Base-by-base conservation (phyloP, 345 rosid genomes). In the Abelmoschus esculentus region DNA sequence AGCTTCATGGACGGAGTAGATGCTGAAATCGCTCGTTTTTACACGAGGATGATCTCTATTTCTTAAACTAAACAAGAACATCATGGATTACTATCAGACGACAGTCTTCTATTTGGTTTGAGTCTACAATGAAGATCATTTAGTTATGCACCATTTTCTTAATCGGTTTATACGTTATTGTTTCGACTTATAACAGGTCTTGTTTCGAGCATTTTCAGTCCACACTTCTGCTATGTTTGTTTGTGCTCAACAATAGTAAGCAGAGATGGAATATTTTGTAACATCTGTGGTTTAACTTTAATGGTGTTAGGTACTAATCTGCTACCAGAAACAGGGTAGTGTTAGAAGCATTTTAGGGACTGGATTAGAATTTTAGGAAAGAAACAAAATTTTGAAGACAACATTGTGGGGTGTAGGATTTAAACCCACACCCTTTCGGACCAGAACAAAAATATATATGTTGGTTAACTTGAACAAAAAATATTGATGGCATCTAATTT, bases 11-110 rank as follows among this genome's bases (percentile, higher is more conserved):
- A 88, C 58, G 68, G 79, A 75, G 91, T 85, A 67, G 80, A 80
- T 66, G 83, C 89, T 10, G 96, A 95, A 72, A 83, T 86, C 47
- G 14, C 77, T 28, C 74, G 63, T 73, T 91, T 66, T 58, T 79
- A 0, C 72, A 54, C 11, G 82, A 77, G 55, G 76, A 70, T 26
- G 90, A 81, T 72, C 34, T 3, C 15, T 78, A 17, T 68, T 63
- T 82, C 52, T 81, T 84, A 40, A 89, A 93, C 18, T 91, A 91
- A 72, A 82, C 86, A 71, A 83, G 80, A 85, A 83, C 82, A 66
- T 91, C 93, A 57, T 91, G 98, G 79, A 86, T 91, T 83, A 89
- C 91, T 79, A 85, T 93, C 70, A 86, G 97, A 82, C 95, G 89
- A 22, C 26, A 80, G 96, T 91, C 59, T 85, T 81, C 70, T 91